These are phyloP conservation scores for Colletotrichum theobromicola DNA, from an alignment of 2,329 filamentous ascomycete genomes.

Conservation along the genomic window DNA sequence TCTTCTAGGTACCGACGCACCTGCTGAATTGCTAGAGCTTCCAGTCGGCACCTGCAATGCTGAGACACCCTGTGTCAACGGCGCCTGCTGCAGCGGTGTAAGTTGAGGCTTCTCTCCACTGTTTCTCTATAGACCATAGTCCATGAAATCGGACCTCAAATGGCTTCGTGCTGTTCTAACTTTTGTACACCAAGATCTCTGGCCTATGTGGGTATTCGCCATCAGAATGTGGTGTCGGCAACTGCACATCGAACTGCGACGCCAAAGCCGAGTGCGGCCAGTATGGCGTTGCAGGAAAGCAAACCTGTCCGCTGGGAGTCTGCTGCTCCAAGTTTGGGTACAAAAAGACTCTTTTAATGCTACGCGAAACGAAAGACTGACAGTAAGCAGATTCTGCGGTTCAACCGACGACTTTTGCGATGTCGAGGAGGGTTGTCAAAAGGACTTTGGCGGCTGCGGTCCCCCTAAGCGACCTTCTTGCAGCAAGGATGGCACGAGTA, in stretches of 20 bases:
- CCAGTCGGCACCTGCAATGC: neutral
- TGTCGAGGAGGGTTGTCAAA: neutral
- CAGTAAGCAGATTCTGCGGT: neutral
- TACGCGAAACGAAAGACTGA: neutral
- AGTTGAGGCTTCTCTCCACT: neutral
- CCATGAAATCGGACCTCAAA: neutral
- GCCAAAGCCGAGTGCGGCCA: slow-evolving; percentile 40
- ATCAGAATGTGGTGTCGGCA: neutral
- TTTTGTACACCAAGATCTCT: neutral
- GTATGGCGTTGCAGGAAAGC: slow-evolving; percentile 22
- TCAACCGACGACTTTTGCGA: neutral
- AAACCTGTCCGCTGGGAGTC: slow-evolving; percentile 32
- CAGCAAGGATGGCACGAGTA: neutral
- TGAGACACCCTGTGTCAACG: slow-evolving; percentile 24
- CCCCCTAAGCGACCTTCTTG: neutral
- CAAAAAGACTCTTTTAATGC: neutral
- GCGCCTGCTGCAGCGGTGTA: slow-evolving; percentile 26
- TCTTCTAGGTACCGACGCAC: too few species aligned
- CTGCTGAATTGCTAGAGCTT: too few species aligned
- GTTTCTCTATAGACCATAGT: too few species aligned
- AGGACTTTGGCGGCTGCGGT: neutral
- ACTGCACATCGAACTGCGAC: slow-evolving; percentile 37
- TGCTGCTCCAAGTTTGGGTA: slow-evolving; percentile 36
- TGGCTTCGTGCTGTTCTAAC: neutral
- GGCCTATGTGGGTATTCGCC: neutral